A percentile compares a stretch with the other conserved stretches of the same genome.
Conservation (phyloP, 106 monocot species). For the Allium fistulosum region DNA sequence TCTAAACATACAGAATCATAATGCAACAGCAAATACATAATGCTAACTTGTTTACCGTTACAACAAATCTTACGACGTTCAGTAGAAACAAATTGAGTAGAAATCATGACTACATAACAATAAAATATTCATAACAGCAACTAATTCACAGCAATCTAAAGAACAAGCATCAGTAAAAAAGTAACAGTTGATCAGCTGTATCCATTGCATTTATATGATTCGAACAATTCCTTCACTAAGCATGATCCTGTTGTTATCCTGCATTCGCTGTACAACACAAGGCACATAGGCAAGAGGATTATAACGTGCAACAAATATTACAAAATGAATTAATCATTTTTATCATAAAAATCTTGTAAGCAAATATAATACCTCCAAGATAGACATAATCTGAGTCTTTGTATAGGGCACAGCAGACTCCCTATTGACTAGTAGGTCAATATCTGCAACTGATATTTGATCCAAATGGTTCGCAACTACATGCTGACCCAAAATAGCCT, state of each 20-base stretch:
- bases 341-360: neutral
- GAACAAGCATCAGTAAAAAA: too few relatives aligned
- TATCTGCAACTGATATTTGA: conserved; percentile 71
- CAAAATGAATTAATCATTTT: neutral
- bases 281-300: neutral
- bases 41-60: too few relatives aligned
- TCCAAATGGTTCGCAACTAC: conserved; percentile 63
- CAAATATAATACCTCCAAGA: conserved; percentile 60
- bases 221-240: conserved; percentile 62
- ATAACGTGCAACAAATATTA: neutral
- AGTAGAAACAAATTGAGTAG: too few relatives aligned
- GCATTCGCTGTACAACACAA: conserved; percentile 64
- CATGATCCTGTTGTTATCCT: conserved; percentile 89
- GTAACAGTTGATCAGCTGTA: too few relatives aligned
- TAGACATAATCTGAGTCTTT: conserved; percentile 40
- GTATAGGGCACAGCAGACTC: conserved; percentile 45
- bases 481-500: conserved; percentile 67
- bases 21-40: too few relatives aligned
- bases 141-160: too few relatives aligned
- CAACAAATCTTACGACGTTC: too few relatives aligned
- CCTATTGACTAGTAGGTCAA: conserved; percentile 63
- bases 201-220: conserved; percentile 39
- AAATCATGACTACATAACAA: too few relatives aligned
- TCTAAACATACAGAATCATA: too few relatives aligned
- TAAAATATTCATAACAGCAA: too few relatives aligned